Base-by-base conservation (phyloP, 2,329 filamentous ascomycete genomes). In the Capronia americana region DNA sequence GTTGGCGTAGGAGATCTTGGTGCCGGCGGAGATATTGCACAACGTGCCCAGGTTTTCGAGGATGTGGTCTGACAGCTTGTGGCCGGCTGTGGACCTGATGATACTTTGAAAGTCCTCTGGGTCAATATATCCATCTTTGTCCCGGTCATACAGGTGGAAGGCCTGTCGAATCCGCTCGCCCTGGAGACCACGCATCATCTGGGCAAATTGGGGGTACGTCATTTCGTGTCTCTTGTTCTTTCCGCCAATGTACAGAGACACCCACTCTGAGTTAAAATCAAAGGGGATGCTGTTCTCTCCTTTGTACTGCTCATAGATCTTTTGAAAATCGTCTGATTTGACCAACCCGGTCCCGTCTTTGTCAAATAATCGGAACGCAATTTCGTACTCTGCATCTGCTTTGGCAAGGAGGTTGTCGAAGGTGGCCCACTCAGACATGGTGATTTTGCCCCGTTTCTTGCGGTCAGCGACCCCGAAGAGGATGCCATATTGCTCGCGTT, bases 251-350 rank as follows among this genome's bases (percentile, higher is more conserved):
- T 99, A 98, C 69, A 99, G 86, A 74, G 91, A 92, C 48, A 93
- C 94, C 95, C 95, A 99, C 78, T 97, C 92, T 70, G 92, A 96
- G 76, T 93, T 91, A 93, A 95, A 98, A 80, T 99, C 92, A 76
- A 99, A 98, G 14, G 95, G 92, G 69, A 99, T 90, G 77, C 86
- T 92, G 67, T 92, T 86, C 26, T 88, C 82, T n/a, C 90, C 89
- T 83, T 94, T 96, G 85, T 96, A 96, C 74, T 89, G 84, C 80
- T 94, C 91, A 81, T 96, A 97, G 65, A 94, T 83, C 66, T 88
- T 86, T 76, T 92, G 88, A 81, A 99, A 93, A 74, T 93, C 88
- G 46, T 96, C 91, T 76, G 94, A 97, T 78, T 93, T 94, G 75
- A 99, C 92, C 57, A 86, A 86, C 68, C 95, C 95, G 23, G 88